A percentile compares a stretch with the other conserved stretches of the same genome.
These are phyloP conservation scores for Hygrophorus pudorinus DNA, from an alignment of 768 basidiomycete genomes.

Conservation along the genomic window DNA sequence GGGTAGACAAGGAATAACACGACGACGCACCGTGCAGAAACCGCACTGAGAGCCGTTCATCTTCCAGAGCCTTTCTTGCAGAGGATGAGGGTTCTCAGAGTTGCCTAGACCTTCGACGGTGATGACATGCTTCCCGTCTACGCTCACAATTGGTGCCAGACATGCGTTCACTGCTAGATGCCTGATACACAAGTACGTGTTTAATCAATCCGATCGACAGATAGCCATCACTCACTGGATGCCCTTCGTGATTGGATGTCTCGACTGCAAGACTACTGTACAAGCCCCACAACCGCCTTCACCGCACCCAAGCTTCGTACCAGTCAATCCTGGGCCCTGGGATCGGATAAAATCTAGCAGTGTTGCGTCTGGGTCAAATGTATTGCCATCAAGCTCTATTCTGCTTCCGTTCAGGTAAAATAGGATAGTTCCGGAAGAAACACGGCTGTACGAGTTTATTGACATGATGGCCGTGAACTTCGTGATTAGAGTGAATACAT, in stretches of 20 bases:
- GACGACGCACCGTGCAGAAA: constrained; percentile 11
- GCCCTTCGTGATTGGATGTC: constrained; percentile 7
- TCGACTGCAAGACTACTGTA: constrained; percentile 11
- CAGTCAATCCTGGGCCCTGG: constrained; percentile 13
- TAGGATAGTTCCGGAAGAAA: constrained; percentile 6
- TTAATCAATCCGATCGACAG: too few relatives aligned
- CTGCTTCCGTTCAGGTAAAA: constrained; percentile 12
- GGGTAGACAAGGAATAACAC: not conserved
- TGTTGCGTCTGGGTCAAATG: constrained; percentile 12
- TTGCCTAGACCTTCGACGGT: constrained; percentile 13
- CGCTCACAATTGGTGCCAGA: constrained; percentile 11
- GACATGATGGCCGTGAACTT: too few relatives aligned
- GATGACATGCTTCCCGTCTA: constrained; percentile 14
- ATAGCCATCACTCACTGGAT: constrained; percentile 3
- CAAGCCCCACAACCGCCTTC: constrained; percentile 14
- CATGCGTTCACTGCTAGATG: constrained; percentile 13
- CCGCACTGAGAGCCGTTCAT: constrained; percentile 12
- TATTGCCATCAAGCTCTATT: constrained; percentile 12
- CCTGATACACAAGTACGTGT: not conserved
- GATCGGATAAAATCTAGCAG: constrained; percentile 13
- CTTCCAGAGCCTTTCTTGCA: constrained; percentile 12
- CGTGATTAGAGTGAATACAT: not conserved
- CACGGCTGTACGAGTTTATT: not conserved
- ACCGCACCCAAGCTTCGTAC: constrained; percentile 13
- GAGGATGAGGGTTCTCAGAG: constrained; percentile 11